Conservation (phyloP, 2,329 filamentous ascomycete species). For the Fusarium globosum region DNA sequence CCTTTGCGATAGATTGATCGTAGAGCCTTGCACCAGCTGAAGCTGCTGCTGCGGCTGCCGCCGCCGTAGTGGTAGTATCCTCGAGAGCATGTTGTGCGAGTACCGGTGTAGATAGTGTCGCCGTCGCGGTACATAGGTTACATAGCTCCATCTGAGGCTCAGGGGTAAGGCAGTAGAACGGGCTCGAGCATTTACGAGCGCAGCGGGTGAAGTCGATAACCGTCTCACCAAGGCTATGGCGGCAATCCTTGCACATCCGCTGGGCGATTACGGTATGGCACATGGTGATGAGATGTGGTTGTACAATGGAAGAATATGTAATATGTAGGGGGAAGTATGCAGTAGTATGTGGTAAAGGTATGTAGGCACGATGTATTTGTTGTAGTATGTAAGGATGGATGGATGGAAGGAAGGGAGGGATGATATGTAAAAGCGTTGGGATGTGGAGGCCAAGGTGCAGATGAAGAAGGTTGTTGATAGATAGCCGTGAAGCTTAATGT, state of each 20-base stretch:
- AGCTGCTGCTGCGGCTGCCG: constrained; percentile 19
- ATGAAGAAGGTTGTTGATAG: background rate
- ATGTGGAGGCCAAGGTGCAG: background rate
- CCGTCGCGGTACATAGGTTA: constrained; percentile 37
- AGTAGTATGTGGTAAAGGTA: constrained; percentile 1
- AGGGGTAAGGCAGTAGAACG: constrained; percentile 47
- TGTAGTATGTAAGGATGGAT: background rate
- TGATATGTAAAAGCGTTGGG: constrained; percentile 5
- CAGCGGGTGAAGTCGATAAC: constrained; percentile 47
- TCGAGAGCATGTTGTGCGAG: constrained; percentile 38
- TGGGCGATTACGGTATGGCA: constrained; percentile 47
- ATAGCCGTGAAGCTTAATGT: constrained; percentile 24
- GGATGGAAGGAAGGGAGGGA: background rate
- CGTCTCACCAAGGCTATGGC: constrained; percentile 43
- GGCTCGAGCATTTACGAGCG: constrained; percentile 46
- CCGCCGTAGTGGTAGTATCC: constrained; percentile 19
- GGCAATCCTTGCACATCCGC: constrained; percentile 46
- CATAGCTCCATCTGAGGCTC: constrained; percentile 44
- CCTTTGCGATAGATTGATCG: constrained; percentile 32
- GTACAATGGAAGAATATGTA: constrained; percentile 6
- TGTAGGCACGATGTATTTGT: background rate
- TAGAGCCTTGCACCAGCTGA: constrained; percentile 29
- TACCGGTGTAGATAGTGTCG: constrained; percentile 42
- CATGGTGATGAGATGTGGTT: constrained; percentile 38
- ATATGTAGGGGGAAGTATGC: constrained; percentile 1